A percentile compares a stretch with the other conserved stretches of the same genome.
Conservation (phyloP, 345 rosid species). For the Populus alba region DNA sequence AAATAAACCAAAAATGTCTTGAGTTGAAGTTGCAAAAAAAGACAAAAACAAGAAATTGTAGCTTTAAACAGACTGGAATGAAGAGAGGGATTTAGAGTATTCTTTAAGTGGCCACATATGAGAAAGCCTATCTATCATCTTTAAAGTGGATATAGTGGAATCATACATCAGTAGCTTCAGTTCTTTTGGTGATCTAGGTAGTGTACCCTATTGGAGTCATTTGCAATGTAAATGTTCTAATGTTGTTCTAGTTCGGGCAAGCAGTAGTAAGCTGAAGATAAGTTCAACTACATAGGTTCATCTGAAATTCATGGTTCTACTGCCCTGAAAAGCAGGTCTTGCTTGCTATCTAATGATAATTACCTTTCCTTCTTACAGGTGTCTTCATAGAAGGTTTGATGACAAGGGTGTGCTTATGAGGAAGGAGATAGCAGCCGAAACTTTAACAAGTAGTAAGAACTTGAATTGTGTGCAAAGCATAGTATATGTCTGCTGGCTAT, state of each 20-base stretch:
- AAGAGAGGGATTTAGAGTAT: background rate
- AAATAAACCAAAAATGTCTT: background rate
- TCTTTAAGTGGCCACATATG: background rate
- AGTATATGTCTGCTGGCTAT: background rate
- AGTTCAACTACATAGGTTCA: background rate
- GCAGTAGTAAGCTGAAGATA: background rate
- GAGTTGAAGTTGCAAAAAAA: background rate
- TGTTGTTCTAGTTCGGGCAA: background rate
- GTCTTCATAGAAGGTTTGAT: background rate
- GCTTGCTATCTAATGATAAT: background rate
- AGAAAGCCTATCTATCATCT: background rate
- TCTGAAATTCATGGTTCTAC: background rate
- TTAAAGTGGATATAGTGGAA: background rate
- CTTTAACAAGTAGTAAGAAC: background rate
- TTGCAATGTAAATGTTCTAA: background rate
- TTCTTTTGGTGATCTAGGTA: background rate
- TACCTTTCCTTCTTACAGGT: constrained; percentile 8
- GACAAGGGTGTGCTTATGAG: background rate
- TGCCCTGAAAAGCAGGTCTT: background rate
- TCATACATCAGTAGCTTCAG: background rate
- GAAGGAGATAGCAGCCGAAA: background rate
- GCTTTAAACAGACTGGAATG: background rate
- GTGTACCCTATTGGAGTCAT: background rate
- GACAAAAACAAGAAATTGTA: background rate
- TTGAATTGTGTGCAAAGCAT: background rate